Percentiles rank a stretch among this genome's conserved stretches.
phyloP scores from a whole-genome alignment of 2,329 filamentous ascomycete genomes.

The Pseudocercospora crystallina region DNA sequence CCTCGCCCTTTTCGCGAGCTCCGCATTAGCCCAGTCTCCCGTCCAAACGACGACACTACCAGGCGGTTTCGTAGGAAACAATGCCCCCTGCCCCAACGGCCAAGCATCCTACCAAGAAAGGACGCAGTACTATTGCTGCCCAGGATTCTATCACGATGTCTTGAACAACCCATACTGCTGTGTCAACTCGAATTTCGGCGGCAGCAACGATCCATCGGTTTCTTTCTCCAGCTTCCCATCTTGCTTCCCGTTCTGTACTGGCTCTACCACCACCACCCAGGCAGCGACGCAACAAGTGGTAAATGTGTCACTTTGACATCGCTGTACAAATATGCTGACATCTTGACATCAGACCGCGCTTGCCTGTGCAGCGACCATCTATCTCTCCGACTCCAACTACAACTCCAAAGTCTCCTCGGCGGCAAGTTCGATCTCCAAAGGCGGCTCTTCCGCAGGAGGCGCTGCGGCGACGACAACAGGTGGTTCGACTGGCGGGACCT shows the following conservation, averaged over 20 bases:
- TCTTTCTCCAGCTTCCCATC: not conserved
- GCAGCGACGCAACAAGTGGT: not conserved
- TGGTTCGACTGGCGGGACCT: not conserved
- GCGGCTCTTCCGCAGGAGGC: not conserved
- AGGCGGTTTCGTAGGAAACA: not conserved
- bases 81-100: not conserved
- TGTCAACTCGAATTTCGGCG: not conserved
- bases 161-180: not conserved
- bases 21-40: not conserved
- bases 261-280: not conserved
- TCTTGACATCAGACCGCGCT: not conserved
- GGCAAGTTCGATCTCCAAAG: not conserved
- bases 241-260: not conserved
- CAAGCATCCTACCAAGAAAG: not conserved
- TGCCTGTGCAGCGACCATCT: not conserved
- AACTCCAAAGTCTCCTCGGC: not conserved
- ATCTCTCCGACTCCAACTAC: not conserved
- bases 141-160: not conserved
- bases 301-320: not conserved
- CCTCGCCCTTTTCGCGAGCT: not conserved
- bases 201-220: not conserved
- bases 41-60: not conserved
- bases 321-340: not conserved
- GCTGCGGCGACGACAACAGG: not conserved
- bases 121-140: not conserved